Evolutionary conservation across 2,329 filamentous ascomycete genomes (phyloP).

Genomic region (Beauveria australis): DNA sequence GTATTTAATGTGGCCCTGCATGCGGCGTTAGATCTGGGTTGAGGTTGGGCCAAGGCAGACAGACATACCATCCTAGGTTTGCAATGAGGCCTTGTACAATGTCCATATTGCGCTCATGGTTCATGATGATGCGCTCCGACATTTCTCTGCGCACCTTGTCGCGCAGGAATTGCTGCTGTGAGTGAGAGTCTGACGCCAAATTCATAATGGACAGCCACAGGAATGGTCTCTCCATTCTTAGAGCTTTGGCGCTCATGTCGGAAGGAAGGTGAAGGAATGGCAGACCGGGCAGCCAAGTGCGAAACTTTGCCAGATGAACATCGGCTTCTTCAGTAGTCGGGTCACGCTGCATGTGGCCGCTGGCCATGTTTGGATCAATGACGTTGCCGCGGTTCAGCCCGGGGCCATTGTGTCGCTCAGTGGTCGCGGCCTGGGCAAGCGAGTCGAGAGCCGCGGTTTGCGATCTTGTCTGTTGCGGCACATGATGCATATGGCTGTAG

Average conservation of each 20-base stretch:
- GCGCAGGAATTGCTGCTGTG: conserved; percentile 31
- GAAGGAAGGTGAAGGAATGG: conserved; percentile 36
- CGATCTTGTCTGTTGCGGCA: conserved; percentile 7
- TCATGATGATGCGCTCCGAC: conserved; percentile 37
- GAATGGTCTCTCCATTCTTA: conserved; percentile 36
- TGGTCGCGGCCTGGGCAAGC: conserved; percentile 28
- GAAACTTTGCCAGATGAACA: conserved; percentile 32
- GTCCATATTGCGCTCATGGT: conserved; percentile 43
- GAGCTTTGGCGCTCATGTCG: conserved; percentile 27
- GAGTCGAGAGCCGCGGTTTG: conserved; percentile 16
- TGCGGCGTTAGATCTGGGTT: conserved; percentile 4
- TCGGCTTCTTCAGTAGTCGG: conserved; percentile 30
- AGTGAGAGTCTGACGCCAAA: conserved; percentile 33
- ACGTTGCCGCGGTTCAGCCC: neutral
- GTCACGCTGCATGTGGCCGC: conserved; percentile 15
- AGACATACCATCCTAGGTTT: conserved; percentile 36
- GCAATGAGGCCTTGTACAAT: conserved; percentile 42
- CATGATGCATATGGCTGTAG: conserved; percentile 10
- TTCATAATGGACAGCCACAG: conserved; percentile 42
- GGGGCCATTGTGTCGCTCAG: conserved; percentile 17
- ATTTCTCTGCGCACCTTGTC: conserved; percentile 35
- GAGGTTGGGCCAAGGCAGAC: neutral
- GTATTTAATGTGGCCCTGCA: conserved; percentile 31
- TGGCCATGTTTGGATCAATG: conserved; percentile 12
- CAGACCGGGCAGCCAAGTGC: conserved; percentile 32